These are phyloP conservation scores for Gossypium australe DNA, from an alignment of 345 rosid genomes.

Conservation along the genomic window DNA sequence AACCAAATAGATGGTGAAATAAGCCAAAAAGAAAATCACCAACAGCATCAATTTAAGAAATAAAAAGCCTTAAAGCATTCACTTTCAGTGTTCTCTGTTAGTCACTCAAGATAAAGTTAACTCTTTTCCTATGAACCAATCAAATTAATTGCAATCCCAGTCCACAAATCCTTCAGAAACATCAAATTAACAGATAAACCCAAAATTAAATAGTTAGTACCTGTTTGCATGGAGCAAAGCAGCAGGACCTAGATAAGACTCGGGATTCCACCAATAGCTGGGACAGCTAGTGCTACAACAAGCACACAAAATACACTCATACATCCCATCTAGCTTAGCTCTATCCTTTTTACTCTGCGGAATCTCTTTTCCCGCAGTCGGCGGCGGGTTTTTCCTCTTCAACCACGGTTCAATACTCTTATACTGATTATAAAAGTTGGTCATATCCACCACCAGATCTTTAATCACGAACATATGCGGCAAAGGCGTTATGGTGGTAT, in stretches of 20 bases:
- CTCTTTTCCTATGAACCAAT: background rate
- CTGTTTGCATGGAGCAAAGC: slow-evolving; percentile 92
- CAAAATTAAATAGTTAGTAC: slow-evolving; percentile 22
- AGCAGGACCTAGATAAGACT: slow-evolving; percentile 88
- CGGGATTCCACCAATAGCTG: slow-evolving; percentile 99
- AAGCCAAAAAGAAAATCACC: background rate
- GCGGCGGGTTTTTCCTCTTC: slow-evolving; percentile 77
- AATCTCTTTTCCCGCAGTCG: slow-evolving; percentile 69
- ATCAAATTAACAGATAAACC: background rate
- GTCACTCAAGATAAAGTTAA: background rate
- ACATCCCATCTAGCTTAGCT: slow-evolving; percentile 94
- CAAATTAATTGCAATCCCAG: background rate
- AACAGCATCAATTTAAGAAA: background rate
- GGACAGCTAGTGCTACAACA: slow-evolving; percentile 96
- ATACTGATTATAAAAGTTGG: slow-evolving; percentile 91
- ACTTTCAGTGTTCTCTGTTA: background rate
- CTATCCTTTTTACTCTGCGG: slow-evolving; percentile 85
- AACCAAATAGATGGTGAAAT: background rate
- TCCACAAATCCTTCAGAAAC: background rate
- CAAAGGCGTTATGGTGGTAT: slow-evolving; percentile 59
- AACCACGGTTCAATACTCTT: slow-evolving; percentile 99
- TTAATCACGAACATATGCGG: slow-evolving; percentile 97
- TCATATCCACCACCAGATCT: slow-evolving; percentile 95
- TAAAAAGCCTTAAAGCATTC: background rate
- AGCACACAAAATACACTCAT: slow-evolving; percentile 90